Evolutionary conservation across 192 early-diverging fungal species (phyloP).

Genomic region (Chytriomyces sp.): DNA sequence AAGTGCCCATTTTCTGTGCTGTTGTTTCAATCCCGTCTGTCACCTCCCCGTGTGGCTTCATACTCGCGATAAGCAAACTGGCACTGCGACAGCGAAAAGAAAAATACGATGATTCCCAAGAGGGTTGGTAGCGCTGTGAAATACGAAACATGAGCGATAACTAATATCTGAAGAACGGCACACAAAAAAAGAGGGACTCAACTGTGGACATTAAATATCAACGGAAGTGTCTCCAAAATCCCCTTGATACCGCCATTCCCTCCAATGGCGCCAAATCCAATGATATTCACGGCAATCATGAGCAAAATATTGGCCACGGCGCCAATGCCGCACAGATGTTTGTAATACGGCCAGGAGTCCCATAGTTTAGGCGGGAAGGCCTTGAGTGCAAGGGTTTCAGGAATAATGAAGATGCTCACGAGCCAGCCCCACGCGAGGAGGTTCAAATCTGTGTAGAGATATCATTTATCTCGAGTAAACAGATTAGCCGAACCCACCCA

Average conservation of each 20-base stretch:
- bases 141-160: no score
- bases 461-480: no score
- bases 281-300: constrained; percentile 95
- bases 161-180: no score
- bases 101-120: constrained; percentile 13
- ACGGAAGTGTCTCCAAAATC: constrained; percentile 3
- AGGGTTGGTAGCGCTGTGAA: not conserved
- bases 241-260: constrained; percentile 7
- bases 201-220: constrained; percentile 16
- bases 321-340: constrained; percentile 76
- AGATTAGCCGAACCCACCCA: constrained; percentile 86
- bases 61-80: constrained; percentile 20
- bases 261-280: constrained; percentile 73
- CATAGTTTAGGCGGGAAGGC: constrained; percentile 8
- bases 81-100: constrained; percentile 6
- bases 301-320: constrained; percentile 83
- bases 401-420: constrained; percentile 82
- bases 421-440: constrained; percentile 95
- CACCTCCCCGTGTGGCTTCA: not conserved
- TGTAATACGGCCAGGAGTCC: constrained; percentile 19
- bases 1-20: no score
- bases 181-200: not conserved
- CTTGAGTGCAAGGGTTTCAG: constrained; percentile 70
- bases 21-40: not conserved
- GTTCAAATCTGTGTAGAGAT: constrained; percentile 53